Evolutionary conservation across 495 filamentous ascomycete genomes (phyloP), one percentile per base, ranked within the genome.

Genomic region (Aspergillus egyptiacus): DNA sequence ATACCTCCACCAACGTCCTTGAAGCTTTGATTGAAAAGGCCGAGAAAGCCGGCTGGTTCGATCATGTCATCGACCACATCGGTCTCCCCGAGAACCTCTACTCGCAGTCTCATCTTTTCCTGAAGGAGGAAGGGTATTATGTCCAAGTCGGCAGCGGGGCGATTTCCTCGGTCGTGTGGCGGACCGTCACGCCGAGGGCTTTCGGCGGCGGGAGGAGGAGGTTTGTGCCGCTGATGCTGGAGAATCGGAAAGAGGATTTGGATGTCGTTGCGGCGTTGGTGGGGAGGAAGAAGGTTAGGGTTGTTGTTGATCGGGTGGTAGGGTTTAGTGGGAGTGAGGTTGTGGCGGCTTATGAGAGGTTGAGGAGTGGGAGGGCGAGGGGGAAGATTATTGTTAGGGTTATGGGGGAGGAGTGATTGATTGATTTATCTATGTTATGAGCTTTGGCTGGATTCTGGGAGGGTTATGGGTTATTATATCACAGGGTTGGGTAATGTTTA

Each of bases 301-400:
- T 79, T 14, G 67, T 80, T 6, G 64, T 87, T 30, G 85, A 87
- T 50, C 68, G 74, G 35, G 64, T 72, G 10, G 84, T 76, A 63
- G 70, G 73, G 44, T 82, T 83, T 60, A 10, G 8, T 3, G 28
- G 28, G 6, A 78, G 77, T 13, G 76, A 88, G 25, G 77, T 69
- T 13, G 68, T 76, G 15, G 74, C 80, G 56, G 86, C 84, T 0
- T 84, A 80, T 62, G 77, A 77, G 61, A 78, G 69, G 58, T 63
- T 89, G 53, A 82, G 78, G 53, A 78, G 67, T 2, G 75, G 78
- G 6, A 73, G 81, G 30, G 68, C 80, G 19, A 82, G 72, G 56
- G 86, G 86, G 1, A 90, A 90, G 70, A 73, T 90, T 52, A 63
- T 90, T 17, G 70, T 91, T 11, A 67, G 77, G 56, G 76, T 86